Evolutionary conservation across 805 yeast genomes (phyloP), one percentile per base, ranked within the genome.

Genomic region (Clavispora phyllophila): DNA sequence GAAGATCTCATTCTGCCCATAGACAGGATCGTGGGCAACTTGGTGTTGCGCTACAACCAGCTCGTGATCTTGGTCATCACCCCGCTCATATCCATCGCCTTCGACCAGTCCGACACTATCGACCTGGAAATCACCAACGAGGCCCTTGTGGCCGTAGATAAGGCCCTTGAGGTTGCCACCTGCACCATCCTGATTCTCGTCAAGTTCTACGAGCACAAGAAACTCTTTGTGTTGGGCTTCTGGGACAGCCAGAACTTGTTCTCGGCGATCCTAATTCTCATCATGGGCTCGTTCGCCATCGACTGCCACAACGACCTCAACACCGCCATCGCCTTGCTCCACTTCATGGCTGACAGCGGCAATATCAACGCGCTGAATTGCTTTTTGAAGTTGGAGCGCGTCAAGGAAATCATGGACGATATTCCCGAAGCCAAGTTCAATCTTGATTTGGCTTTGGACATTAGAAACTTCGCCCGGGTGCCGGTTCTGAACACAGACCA

Each of bases 171-270:
- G 17, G 58, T 65, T 0, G 60, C 72, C 3, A 50, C 60, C 40
- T 40, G 62, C 15, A 59, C 63, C 2, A 56, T 68, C 17, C 62
- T 64, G 40, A 54, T 67, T 5, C 37, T 64, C 4, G 34, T 56
- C 25, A 56, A 62, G 40, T 51, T 68, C 33, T 62, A 57, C 33
- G 56, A 56, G 26, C 46, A 54, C 39, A 46, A 58, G n/a, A 52
- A 61, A 35, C 44, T 66, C 12, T 67, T 67, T 41, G 48, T 55
- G 17, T 48, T 62, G 14, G 74, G 73, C 2, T 66, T 60, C 42
- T 68, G 71, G 69, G 74, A 69, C 43, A 51, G 65, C 36, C 70
- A 65, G 45, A 68, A 68, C 50, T 48, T 68, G 31, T 68, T 58
- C 42, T 53, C 62, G 4, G 65, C 73, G 1, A 44, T 66, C 19